These are phyloP conservation scores for Nicotiana benthamiana DNA, from an alignment of 257 asterid species.

Conservation along the genomic window DNA sequence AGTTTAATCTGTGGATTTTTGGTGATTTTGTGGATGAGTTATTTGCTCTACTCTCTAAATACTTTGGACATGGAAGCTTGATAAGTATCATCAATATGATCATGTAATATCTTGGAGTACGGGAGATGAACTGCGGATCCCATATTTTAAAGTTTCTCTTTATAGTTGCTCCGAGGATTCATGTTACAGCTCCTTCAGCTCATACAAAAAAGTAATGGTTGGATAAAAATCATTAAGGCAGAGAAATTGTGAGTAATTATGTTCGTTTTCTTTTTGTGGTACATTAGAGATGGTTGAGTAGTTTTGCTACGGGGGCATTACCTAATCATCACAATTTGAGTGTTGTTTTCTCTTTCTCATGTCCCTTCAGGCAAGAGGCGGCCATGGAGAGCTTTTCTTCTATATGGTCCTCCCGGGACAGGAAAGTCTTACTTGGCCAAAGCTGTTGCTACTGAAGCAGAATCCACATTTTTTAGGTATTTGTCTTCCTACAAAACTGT, in stretches of 20 bases:
- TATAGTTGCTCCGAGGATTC: neutral
- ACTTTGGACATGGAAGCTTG: neutral
- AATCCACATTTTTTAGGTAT: conserved; percentile 92
- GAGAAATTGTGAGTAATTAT: neutral
- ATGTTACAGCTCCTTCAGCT: neutral
- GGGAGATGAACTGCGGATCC: neutral
- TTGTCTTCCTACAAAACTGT: conserved; percentile 12
- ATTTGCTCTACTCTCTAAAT: neutral
- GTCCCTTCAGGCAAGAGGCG: conserved; percentile 72
- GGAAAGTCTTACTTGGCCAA: conserved; percentile 97
- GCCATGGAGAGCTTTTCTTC: conserved; percentile 98
- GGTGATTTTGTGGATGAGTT: neutral
- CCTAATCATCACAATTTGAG: neutral
- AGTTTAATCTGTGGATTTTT: neutral
- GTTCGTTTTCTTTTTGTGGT: neutral
- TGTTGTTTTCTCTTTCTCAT: neutral
- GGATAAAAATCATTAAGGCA: neutral
- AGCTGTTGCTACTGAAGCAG: conserved; percentile 99
- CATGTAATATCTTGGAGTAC: neutral
- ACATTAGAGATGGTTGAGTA: neutral
- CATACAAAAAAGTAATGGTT: neutral
- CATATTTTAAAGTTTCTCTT: neutral
- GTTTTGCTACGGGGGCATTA: neutral
- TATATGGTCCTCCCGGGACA: conserved; percentile 98
- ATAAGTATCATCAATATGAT: neutral